Base-by-base conservation (phyloP, 2,329 filamentous ascomycete genomes). In the Elsinoe perseae region DNA sequence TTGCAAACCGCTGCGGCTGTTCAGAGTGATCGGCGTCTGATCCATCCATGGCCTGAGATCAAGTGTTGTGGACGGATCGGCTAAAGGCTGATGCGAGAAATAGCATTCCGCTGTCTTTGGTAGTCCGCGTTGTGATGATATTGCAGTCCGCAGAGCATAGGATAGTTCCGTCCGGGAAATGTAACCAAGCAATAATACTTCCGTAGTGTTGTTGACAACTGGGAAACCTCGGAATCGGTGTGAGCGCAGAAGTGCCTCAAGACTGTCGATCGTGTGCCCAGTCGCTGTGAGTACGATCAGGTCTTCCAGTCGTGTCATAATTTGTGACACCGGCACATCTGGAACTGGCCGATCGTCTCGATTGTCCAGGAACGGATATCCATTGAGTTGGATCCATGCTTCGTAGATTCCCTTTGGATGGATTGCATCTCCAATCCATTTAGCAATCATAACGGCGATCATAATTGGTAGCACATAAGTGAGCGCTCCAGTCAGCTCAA, bases 1-100 rank as follows among this genome's bases (percentile, higher is more conserved):
- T 67, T 91, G 84, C 59, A 98, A 82, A 58, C 79, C 85, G 14
- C 84, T 84, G 60, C 84, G 81, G 20, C 83, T 84, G 40, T 89
- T 87, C 16, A 97, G 77, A 0, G 93, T 97, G 46, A 98, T 87
- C 0, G 93, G 93, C 0, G 93, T 98, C 70, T 96, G 92, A 70
- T 98, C 93, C 90, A 98, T 96, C 93, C 93, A 98, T 2, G 91
- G 91, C 6, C 92, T 79, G 9, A 98, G 79, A 71, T 98, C 93
- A 36, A 98, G 82, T 0, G 86, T 90, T 14, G 82, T 79, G 18
- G 80, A 76, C 0, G 88, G 86, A 65, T 95, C 89, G 0, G 86
- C 85, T 55, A 92, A 83, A 2, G 87, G 85, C 66, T 91, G 87
- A 67, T 95, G 88, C 1, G 82, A 80, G 72, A 98, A 96, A 71